Conservation (phyloP, 2,329 filamentous ascomycete species). For the Arthroderma sp. region DNA sequence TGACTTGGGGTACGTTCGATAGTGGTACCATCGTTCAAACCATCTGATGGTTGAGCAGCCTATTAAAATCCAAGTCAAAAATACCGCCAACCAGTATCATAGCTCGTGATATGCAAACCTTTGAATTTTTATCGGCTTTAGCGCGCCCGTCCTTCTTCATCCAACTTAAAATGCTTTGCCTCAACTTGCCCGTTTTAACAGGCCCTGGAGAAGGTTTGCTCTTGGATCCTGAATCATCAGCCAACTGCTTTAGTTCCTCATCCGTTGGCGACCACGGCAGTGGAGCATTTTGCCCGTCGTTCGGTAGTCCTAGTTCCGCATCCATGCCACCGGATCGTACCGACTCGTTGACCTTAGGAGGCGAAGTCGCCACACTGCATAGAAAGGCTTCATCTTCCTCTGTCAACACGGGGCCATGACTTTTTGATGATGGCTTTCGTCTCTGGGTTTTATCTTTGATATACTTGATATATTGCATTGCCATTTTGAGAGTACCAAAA, state of each 20-base stretch:
- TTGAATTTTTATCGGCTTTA: constrained; percentile 17
- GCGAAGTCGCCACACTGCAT: constrained; percentile 27
- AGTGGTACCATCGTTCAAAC: no score
- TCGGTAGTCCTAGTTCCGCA: constrained; percentile 33
- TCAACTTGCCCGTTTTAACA: constrained; percentile 4
- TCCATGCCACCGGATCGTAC: constrained; percentile 19
- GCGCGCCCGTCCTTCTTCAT: constrained; percentile 24
- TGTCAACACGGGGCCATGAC: constrained; percentile 37
- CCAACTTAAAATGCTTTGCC: constrained; percentile 27
- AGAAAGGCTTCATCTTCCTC: constrained; percentile 50
- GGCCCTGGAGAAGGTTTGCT: constrained; percentile 13
- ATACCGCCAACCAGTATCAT: no score
- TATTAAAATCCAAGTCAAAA: no score
- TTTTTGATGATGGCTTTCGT: constrained; percentile 17
- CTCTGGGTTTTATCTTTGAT: constrained; percentile 27
- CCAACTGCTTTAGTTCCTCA: constrained; percentile 14
- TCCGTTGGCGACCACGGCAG: constrained; percentile 38
- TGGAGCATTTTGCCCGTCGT: constrained; percentile 35
- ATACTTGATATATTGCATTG: constrained; percentile 32
- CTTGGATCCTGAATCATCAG: constrained; percentile 11
- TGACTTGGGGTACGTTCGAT: not conserved
- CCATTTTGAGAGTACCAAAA: not conserved
- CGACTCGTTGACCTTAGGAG: not conserved
- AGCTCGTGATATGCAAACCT: not conserved
- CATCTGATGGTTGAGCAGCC: no score